Conservation (phyloP, 768 basidiomycete genomes). For the Dioszegia crocea region DNA sequence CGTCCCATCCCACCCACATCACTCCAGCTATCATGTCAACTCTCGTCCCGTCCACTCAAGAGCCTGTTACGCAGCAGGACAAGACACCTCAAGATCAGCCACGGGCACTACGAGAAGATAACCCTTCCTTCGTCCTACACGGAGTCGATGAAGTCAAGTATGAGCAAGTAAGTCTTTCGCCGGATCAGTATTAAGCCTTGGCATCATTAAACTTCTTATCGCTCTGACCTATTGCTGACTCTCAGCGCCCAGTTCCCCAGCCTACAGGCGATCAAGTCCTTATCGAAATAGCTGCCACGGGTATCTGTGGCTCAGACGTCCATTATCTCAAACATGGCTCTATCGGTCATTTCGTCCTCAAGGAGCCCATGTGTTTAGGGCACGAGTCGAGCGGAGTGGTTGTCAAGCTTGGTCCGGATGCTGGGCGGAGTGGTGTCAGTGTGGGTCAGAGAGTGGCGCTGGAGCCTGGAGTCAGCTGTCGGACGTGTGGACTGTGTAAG, state of each 20-base stretch:
- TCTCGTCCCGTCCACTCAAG: background rate
- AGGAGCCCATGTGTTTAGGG: constrained; percentile 67
- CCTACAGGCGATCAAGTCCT: constrained; percentile 66
- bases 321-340: constrained; percentile 24
- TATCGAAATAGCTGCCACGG: constrained; percentile 83
- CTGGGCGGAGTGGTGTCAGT: constrained; percentile 55
- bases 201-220: background rate
- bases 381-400: constrained; percentile 87
- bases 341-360: constrained; percentile 21
- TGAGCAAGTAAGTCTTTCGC: constrained; percentile 34
- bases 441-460: constrained; percentile 83
- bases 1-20: too few relatives aligned
- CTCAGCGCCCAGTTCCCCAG: constrained; percentile 36
- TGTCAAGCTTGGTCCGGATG: constrained; percentile 50
- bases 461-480: constrained; percentile 84
- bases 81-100: background rate
- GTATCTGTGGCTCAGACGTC: constrained; percentile 32
- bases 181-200: background rate
- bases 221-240: background rate
- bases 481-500: constrained; percentile 70
- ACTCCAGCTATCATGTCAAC: too few relatives aligned
- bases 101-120: constrained; percentile 19
- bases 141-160: constrained; percentile 45
- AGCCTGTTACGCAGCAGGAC: background rate
- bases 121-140: constrained; percentile 46